phyloP scores from a whole-genome alignment of 1,284 basidiomycete genomes.

The Hypsizygus ulmarius region DNA sequence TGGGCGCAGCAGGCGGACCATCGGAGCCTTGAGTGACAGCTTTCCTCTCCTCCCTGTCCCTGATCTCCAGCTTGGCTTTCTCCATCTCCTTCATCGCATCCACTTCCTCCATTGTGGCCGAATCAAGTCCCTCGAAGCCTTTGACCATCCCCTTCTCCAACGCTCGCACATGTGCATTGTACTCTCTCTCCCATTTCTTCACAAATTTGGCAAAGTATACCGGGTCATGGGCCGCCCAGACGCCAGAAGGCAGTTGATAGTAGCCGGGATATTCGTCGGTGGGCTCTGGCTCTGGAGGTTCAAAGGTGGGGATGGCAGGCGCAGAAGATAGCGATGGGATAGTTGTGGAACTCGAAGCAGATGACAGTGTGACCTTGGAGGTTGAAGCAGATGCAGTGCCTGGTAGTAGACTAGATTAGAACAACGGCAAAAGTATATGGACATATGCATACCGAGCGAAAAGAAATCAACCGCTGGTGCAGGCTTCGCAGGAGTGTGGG shows the following conservation, averaged over 20 bases:
- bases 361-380: conserved; percentile 19
- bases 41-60: conserved; percentile 71
- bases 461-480: conserved; percentile 64
- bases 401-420: not conserved
- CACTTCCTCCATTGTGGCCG: conserved; percentile 54
- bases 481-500: conserved; percentile 20
- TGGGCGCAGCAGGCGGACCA: conserved; percentile 55
- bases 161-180: conserved; percentile 65
- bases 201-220: conserved; percentile 74
- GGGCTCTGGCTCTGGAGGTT: conserved; percentile 72
- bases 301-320: conserved; percentile 65
- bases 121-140: conserved; percentile 63
- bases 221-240: conserved; percentile 77
- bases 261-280: conserved; percentile 85
- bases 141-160: conserved; percentile 65
- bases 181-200: conserved; percentile 68
- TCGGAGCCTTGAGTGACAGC: conserved; percentile 59
- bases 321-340: conserved; percentile 54
- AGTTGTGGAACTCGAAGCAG: conserved; percentile 20
- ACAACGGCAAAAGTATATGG: not conserved
- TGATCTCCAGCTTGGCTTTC: conserved; percentile 63
- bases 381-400: conserved; percentile 12
- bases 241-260: conserved; percentile 78
- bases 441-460: conserved; percentile 40
- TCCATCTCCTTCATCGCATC: conserved; percentile 74